Evolutionary conservation across 2,329 filamentous ascomycete species (phyloP), one percentile per base, ranked within the genome.

Genomic region (Ploettnerulaceae sp.): DNA sequence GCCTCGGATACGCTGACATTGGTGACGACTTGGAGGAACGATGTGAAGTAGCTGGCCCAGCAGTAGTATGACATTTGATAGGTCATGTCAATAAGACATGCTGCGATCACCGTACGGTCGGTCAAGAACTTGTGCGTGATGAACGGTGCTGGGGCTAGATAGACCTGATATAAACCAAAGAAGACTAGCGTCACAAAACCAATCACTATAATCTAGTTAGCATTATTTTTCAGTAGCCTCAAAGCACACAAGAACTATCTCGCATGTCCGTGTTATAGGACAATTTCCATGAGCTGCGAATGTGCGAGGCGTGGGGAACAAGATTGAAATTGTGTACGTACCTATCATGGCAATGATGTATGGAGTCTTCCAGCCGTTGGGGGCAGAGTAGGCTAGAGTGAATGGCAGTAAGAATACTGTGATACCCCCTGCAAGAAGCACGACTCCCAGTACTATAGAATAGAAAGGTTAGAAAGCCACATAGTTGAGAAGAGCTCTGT

Each of bases 351-450:
- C 48, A 39, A 57, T 57, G 18, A 52, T 54, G 25, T 49, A 52
- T 12, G 29, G 45, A 2, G 52, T 28, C 7, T 34, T 26, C 54
- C 55, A 57, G 15, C 53, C 55, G 14, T 55, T 35, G 5, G 53
- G 48, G 2, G 50, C 53, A 6, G 45, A 48, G 6, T 56, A 56
- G 5, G 60, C 57, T 21, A 56, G 54, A 5, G 54, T 55, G 17
- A 56, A 55, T 12, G 54, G 54, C n/a, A 56, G 31, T 14, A 88
- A 67, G 59, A 88, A 79, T 8, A 86, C 64, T 0, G 75, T 71
- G 53, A 84, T 73, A 2, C 80, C 82, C 3, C 66, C 68, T 5
- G 77, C 72, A 50, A 85, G 71, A 3, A 85, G 66, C 15, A 84
- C 7, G 37, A 56, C 45, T 12, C 55, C 52, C 11, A 54, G 31